A percentile compares a stretch with the other conserved stretches of the same genome.
phyloP scores from a whole-genome alignment of 1,284 basidiomycete genomes.

The Takashimella tepidaria region DNA sequence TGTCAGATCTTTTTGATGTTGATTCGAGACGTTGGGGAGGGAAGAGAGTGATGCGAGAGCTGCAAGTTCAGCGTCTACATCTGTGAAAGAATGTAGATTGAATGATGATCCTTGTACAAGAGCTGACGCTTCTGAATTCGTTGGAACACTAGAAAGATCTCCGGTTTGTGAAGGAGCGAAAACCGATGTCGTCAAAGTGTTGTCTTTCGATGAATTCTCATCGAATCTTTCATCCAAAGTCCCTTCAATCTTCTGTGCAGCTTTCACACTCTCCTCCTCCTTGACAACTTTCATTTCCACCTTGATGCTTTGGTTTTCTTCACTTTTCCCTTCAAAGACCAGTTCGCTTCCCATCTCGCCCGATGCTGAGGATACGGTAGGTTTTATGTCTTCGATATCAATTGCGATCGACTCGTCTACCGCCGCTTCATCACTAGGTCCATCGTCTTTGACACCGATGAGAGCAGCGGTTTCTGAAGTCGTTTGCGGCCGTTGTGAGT shows the following conservation, averaged over 20 bases:
- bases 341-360: background rate
- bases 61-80: background rate
- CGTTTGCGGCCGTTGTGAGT: too few relatives aligned
- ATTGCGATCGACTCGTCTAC: background rate
- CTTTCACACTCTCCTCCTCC: too few relatives aligned
- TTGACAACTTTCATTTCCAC: too few relatives aligned
- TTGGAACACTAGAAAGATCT: background rate
- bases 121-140: background rate
- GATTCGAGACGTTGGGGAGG: background rate
- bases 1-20: background rate
- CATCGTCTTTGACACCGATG: background rate
- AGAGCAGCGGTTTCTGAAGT: too few relatives aligned
- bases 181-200: background rate
- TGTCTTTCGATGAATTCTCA: background rate
- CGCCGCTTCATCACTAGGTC: background rate
- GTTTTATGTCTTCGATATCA: background rate
- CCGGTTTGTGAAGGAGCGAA: background rate
- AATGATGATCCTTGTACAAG: background rate
- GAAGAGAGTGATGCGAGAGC: background rate
- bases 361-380: background rate
- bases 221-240: background rate
- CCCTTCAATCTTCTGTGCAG: background rate
- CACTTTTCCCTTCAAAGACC: too few relatives aligned
- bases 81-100: background rate
- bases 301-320: too few relatives aligned